Conservation (phyloP, 2,329 filamentous ascomycete species). For the Penicillium rolfsii region DNA sequence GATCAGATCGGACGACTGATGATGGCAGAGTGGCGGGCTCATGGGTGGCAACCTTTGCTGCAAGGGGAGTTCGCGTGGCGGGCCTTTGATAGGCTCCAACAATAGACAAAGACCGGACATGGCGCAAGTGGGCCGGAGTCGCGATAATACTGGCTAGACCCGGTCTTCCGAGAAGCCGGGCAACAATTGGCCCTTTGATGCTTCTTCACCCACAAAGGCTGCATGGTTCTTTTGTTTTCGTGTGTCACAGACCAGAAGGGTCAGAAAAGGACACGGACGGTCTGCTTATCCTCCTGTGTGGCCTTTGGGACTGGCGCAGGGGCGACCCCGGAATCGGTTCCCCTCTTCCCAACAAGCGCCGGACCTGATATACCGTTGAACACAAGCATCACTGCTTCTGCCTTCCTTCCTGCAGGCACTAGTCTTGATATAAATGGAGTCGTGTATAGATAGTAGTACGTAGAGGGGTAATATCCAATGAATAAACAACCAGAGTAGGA, state of each 20-base stretch:
- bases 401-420: not conserved
- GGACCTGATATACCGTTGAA: not conserved
- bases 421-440: not conserved
- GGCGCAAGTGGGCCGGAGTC: not conserved
- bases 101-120: not conserved
- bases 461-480: not conserved
- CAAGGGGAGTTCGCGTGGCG: conserved; percentile 26
- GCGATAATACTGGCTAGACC: not conserved
- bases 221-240: not conserved
- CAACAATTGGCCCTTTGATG: not conserved
- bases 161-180: not conserved
- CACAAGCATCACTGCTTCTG: not conserved
- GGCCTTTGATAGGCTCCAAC: conserved; percentile 5
- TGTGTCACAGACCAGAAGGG: not conserved
- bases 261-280: not conserved
- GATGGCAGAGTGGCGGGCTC: conserved; percentile 2
- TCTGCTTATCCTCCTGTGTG: not conserved
- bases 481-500: not conserved
- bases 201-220: not conserved
- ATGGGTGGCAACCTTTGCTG: conserved; percentile 15
- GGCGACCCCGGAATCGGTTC: not conserved
- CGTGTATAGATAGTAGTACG: not conserved
- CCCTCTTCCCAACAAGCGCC: not conserved
- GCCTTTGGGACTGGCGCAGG: conserved; percentile 1
- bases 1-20: conserved; percentile 20